These are phyloP conservation scores for Apiospora hydei DNA, from an alignment of 2,329 filamentous ascomycete species.

Conservation along the genomic window DNA sequence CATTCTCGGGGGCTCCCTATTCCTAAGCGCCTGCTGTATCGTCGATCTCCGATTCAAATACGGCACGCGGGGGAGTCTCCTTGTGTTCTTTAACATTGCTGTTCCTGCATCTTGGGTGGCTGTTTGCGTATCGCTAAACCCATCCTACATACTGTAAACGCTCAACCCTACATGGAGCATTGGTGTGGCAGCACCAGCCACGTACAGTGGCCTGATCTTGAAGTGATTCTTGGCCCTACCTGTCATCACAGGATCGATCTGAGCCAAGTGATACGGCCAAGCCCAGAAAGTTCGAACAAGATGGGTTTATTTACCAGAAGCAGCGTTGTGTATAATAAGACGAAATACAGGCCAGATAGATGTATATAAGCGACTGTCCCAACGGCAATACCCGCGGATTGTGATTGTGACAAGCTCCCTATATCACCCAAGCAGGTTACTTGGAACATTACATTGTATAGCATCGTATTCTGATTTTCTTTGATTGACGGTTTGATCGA, in stretches of 20 bases:
- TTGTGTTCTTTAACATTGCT: not conserved
- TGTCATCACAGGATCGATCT: not conserved
- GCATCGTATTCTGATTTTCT: not conserved
- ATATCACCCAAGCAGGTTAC: not conserved
- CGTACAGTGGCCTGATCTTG: not conserved
- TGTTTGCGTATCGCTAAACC: not conserved
- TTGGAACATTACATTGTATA: not conserved
- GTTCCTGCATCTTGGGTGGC: not conserved
- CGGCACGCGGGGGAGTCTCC: not conserved
- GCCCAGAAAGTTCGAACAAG: not conserved
- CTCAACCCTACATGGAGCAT: not conserved
- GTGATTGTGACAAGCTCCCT: not conserved
- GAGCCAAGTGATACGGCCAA: constrained; percentile 4
- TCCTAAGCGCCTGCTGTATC: not conserved
- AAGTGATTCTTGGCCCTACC: not conserved
- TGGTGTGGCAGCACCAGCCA: constrained; percentile 7
- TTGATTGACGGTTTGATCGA: not conserved
- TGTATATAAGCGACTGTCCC: not conserved
- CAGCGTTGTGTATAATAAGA: not conserved
- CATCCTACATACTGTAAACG: no score
- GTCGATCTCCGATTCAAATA: not conserved
- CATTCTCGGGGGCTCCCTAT: not conserved
- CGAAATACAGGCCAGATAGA: not conserved
- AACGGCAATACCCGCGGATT: not conserved
- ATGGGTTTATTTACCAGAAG: not conserved